These are phyloP conservation scores for Termitomyces bulborhizus DNA, from an alignment of 768 basidiomycete species.

Conservation along the genomic window DNA sequence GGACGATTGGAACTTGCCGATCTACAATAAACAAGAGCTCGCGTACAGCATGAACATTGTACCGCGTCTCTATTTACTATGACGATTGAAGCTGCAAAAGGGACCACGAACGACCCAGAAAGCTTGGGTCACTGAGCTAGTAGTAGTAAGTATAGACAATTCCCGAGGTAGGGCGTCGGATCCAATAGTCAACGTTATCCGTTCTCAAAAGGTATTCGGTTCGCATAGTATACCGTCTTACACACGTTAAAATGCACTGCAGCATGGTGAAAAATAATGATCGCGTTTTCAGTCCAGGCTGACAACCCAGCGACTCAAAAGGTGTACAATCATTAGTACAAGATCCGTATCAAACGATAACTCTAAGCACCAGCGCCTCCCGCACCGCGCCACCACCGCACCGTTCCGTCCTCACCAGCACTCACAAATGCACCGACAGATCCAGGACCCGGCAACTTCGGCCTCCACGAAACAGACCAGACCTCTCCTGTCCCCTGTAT, in stretches of 20 bases:
- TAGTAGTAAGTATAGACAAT: not conserved
- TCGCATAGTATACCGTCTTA: not conserved
- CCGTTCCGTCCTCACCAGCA: conserved; percentile 69
- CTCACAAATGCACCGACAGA: conserved; percentile 64
- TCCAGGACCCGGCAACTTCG: conserved; percentile 47
- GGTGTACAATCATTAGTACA: not conserved
- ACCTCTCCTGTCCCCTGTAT: conserved; percentile 76
- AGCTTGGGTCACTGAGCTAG: no score
- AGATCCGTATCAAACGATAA: not conserved
- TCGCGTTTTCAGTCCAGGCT: not conserved
- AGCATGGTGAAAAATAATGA: not conserved
- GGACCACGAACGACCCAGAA: no score
- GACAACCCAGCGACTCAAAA: not conserved
- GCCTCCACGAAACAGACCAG: conserved; percentile 81
- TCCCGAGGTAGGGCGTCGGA: not conserved
- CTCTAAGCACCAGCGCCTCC: conserved; percentile 25
- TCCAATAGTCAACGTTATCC: not conserved
- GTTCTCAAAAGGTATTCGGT: not conserved
- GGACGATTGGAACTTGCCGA: not conserved
- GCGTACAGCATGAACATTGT: no score
- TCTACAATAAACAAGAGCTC: no score
- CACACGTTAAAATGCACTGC: not conserved
- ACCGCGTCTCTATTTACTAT: no score
- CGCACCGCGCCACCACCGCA: conserved; percentile 75
- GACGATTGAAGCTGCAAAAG: no score